phyloP scores from a whole-genome alignment of 306 rosid species.

The Dalbergia oliveri region DNA sequence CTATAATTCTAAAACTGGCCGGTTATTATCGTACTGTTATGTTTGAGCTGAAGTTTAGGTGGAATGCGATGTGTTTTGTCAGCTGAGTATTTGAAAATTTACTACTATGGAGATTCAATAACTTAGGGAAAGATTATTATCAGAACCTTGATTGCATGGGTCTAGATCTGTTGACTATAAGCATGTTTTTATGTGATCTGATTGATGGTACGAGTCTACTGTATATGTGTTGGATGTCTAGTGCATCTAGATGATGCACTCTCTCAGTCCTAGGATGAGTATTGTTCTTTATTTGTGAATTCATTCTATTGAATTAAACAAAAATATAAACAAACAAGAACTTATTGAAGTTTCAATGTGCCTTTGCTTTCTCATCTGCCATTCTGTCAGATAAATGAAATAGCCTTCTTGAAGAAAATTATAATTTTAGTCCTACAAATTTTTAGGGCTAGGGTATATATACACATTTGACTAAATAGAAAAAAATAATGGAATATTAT shows the following conservation, averaged over 20 bases:
- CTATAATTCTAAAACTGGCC: not conserved
- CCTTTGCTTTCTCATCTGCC: slow-evolving; percentile 36
- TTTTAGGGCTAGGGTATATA: not conserved
- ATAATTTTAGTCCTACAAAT: not conserved
- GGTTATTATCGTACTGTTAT: not conserved
- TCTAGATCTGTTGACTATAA: not conserved
- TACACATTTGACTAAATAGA: slow-evolving; percentile 19
- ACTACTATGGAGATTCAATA: not conserved
- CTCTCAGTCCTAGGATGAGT: slow-evolving; percentile 2
- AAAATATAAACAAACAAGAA: slow-evolving; percentile 15
- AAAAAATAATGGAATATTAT: not conserved
- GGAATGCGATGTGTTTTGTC: not conserved
- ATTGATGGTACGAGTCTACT: slow-evolving; percentile 12
- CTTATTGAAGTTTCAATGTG: slow-evolving; percentile 31
- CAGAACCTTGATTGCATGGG: not conserved
- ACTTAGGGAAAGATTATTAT: not conserved
- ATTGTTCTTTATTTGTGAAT: slow-evolving; percentile 1
- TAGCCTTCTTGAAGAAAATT: not conserved
- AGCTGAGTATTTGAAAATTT: not conserved
- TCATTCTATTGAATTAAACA: slow-evolving; percentile 2
- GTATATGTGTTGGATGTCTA: not conserved
- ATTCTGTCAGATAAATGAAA: slow-evolving; percentile 27
- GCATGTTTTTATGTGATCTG: not conserved
- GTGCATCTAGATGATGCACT: slow-evolving; percentile 28
- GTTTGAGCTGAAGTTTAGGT: slow-evolving; percentile 20